A percentile compares a stretch with the other conserved stretches of the same genome.
phyloP scores from a whole-genome alignment of 176 grass and related monocot genomes.

The Cocos nucifera region DNA sequence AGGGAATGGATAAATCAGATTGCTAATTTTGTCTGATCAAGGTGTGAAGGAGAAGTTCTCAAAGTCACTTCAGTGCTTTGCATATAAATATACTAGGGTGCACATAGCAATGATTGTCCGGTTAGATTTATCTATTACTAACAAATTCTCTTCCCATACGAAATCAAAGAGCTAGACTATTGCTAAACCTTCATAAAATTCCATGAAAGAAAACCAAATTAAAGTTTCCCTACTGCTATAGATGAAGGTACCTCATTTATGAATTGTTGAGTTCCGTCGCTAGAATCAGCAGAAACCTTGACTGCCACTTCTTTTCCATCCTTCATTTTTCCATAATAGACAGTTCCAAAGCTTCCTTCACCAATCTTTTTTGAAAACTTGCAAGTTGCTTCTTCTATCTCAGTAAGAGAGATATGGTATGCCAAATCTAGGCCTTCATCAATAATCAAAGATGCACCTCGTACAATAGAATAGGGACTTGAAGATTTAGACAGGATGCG shows the following conservation, averaged over 20 bases:
- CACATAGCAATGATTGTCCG: too few species aligned
- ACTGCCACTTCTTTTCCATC: slow-evolving; percentile 9
- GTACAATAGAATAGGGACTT: neutral
- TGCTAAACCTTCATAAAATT: too few species aligned
- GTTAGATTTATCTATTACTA: too few species aligned
- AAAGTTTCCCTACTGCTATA: neutral
- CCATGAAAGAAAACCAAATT: too few species aligned
- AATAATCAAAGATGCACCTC: slow-evolving; percentile 8
- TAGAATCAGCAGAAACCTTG: slow-evolving; percentile 2
- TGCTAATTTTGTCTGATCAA: too few species aligned
- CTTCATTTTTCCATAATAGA: slow-evolving; percentile 10
- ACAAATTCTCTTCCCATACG: too few species aligned
- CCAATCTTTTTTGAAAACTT: slow-evolving; percentile 7
- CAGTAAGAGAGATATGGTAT: slow-evolving; percentile 5
- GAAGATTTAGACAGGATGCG: slow-evolving; percentile 11
- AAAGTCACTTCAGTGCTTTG: too few species aligned
- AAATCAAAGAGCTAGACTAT: too few species aligned
- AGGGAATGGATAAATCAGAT: too few species aligned
- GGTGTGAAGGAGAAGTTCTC: too few species aligned
- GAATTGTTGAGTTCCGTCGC: neutral
- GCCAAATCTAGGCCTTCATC: slow-evolving; percentile 2
- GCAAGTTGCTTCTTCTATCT: slow-evolving; percentile 10
- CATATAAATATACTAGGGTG: too few species aligned
- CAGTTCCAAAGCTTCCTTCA: slow-evolving; percentile 8
- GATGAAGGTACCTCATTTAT: slow-evolving; percentile 2